These are phyloP conservation scores for Hyaloscypha finlandica DNA, from an alignment of 495 filamentous ascomycete genomes.

Conservation along the genomic window DNA sequence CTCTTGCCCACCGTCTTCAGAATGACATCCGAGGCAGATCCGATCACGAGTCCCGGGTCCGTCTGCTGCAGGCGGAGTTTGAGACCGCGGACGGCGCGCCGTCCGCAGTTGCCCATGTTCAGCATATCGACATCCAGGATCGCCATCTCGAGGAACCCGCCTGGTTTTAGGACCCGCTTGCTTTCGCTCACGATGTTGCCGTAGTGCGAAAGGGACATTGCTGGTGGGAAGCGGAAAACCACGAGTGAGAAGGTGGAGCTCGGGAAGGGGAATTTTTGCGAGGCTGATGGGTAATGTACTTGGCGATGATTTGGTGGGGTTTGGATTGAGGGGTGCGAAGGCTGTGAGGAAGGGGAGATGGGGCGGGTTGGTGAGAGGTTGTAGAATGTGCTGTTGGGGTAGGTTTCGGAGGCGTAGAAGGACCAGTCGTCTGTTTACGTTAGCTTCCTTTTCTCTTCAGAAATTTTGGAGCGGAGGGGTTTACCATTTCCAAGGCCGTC, in stretches of 20 bases:
- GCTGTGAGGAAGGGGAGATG: slow-evolving; percentile 42
- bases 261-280: slow-evolving; percentile 81
- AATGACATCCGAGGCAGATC: slow-evolving; percentile 75
- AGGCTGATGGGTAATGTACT: slow-evolving; percentile 68
- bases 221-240: slow-evolving; percentile 85
- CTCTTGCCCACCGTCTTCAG: slow-evolving; percentile 72
- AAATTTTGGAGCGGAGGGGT: not conserved
- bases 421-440: slow-evolving; percentile 83
- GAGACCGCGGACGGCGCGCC: slow-evolving; percentile 72
- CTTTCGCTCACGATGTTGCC: slow-evolving; percentile 82
- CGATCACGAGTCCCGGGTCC: slow-evolving; percentile 59
- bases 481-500: slow-evolving; percentile 76
- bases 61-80: slow-evolving; percentile 60
- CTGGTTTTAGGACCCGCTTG: slow-evolving; percentile 85
- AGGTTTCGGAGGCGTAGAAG: slow-evolving; percentile 93
- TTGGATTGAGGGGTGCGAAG: slow-evolving; percentile 29
- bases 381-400: slow-evolving; percentile 83
- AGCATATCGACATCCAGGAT: slow-evolving; percentile 85
- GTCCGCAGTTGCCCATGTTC: slow-evolving; percentile 77
- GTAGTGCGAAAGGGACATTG: slow-evolving; percentile 72
- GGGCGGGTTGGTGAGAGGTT: slow-evolving; percentile 64
- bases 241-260: slow-evolving; percentile 80
- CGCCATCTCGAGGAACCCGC: slow-evolving; percentile 85
- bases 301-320: slow-evolving; percentile 85
- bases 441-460: slow-evolving; percentile 4